Conservation (phyloP, 345 rosid genomes). For the Citrus inodora region DNA sequence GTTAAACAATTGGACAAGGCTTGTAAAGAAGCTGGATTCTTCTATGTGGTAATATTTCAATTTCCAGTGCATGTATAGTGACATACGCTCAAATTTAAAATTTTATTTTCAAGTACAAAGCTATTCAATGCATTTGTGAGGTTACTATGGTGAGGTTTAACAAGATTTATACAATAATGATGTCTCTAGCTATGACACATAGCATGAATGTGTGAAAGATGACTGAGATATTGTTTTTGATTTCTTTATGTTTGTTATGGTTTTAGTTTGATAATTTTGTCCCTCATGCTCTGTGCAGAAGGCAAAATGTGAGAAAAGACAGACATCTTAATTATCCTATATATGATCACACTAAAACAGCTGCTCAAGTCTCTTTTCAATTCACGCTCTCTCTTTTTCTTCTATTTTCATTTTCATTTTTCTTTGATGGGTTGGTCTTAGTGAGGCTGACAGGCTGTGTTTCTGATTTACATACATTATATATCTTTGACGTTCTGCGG, state of each 20-base stretch:
- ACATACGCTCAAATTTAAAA: not conserved
- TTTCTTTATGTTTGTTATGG: not conserved
- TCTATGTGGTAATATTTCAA: slow-evolving; percentile 62
- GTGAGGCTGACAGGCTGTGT: not conserved
- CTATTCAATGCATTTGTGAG: not conserved
- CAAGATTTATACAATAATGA: not conserved
- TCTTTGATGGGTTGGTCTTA: not conserved
- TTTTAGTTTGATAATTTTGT: not conserved
- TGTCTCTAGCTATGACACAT: not conserved
- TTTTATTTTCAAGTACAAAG: not conserved
- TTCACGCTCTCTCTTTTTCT: not conserved
- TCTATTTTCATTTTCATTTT: not conserved
- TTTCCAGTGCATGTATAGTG: not conserved
- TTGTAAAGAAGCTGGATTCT: slow-evolving; percentile 85
- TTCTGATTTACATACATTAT: not conserved
- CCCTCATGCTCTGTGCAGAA: not conserved
- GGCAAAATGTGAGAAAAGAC: not conserved
- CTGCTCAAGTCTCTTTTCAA: not conserved
- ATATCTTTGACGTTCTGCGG: not conserved
- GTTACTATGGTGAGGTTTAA: not conserved
- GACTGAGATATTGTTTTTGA: not conserved
- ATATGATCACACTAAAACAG: not conserved
- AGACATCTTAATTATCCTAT: not conserved
- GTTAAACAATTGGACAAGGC: slow-evolving; percentile 65
- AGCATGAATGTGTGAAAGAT: not conserved